Conservation (phyloP, 176 grass and related monocot genomes). For the Oryza officinalis region DNA sequence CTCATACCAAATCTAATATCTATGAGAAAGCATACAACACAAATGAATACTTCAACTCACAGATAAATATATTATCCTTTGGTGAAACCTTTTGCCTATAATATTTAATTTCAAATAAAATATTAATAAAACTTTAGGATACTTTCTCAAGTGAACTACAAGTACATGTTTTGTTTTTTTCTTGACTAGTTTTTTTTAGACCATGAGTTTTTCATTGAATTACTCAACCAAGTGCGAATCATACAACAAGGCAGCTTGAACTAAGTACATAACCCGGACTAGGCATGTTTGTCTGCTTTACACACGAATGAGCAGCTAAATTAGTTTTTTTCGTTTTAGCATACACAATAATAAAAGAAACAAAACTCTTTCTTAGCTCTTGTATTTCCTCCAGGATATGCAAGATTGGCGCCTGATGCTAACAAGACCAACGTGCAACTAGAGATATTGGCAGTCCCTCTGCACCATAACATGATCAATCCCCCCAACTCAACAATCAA, state of each 20-base stretch:
- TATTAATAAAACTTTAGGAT: neutral
- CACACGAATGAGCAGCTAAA: neutral
- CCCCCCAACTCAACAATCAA: too few species aligned
- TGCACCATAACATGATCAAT: too few species aligned
- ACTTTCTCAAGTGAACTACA: neutral
- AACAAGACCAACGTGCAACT: neutral
- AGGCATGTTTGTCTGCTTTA: neutral
- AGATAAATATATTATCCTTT: constrained; percentile 19
- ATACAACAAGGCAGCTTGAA: too few species aligned
- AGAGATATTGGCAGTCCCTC: too few species aligned
- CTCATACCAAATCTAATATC: constrained; percentile 9
- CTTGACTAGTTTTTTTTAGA: neutral
- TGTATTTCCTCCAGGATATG: neutral
- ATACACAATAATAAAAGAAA: neutral
- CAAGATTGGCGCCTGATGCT: neutral
- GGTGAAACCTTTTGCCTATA: constrained; percentile 2
- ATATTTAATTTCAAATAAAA: constrained; percentile 17
- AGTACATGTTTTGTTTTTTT: neutral
- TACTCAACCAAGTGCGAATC: neutral
- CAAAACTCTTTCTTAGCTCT: neutral
- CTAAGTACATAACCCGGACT: too few species aligned
- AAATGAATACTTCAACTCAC: constrained; percentile 20
- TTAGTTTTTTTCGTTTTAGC: neutral
- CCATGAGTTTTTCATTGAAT: neutral
- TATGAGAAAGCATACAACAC: neutral